Base-by-base conservation (phyloP, 805 yeast species). In the Yarrowia deformans region DNA sequence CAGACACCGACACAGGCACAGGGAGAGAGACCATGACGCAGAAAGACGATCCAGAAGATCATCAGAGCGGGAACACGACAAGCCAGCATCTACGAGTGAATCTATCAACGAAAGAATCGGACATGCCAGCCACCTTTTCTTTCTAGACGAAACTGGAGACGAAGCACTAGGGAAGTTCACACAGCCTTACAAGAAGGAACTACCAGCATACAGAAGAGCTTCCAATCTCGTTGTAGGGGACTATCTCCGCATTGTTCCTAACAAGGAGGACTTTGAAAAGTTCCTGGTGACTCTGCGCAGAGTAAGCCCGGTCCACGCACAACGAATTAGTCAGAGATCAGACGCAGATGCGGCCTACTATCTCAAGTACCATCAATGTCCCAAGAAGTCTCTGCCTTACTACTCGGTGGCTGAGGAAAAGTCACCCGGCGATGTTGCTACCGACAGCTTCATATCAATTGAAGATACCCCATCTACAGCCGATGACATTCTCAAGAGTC, bases 131-230 rank as follows among this genome's bases (percentile, higher is more conserved):
- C 52, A 60, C 18, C 19, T 60, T 2, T 43, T 43, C 19, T 43
- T 42, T 13, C 16, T 60, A 29, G 66, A 60, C 13, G 50, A 42
- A n/a, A 12, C 40, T 8, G 66, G 66, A 19, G 66, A 60, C 13
- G 34, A 45, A 1, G 45, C 66, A 8, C 13, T 60, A 18, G 3
- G n/a, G 42, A 42, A 45, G 19, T 45, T 43, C 29, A 8, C 18
- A 19, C 66, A 60, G 42, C 66, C 66, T 6, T 60, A 60, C 34
- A 32, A 29, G n/a, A 45, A 14, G 16, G 66, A 60, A 5, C 66
- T 60, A 8, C 52, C 66, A 5, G 3, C 19, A 5, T 60, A 60
- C 34, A 5, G 52, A 4, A 43, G 66, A 12, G 40, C 66, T 13
- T 43, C 52, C 3, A 18, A 34, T 10, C 23, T 34, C 2, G 66